Base-by-base conservation (phyloP, 345 rosid genomes). In the Pistacia atlantica region DNA sequence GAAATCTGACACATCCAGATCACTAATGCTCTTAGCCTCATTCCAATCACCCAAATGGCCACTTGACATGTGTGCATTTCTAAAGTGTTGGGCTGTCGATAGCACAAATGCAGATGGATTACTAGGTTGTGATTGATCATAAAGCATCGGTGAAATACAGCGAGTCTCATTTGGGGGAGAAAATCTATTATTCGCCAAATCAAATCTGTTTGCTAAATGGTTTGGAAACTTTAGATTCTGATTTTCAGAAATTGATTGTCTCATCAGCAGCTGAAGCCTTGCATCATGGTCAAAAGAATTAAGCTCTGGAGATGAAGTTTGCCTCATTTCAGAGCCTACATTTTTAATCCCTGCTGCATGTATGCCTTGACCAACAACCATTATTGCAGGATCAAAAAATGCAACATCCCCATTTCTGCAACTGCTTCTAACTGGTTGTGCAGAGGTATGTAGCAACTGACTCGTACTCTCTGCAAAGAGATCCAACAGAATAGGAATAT, bases 341-440 rank as follows among this genome's bases (percentile, higher is more conserved):
- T 77, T 83, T 72, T 70, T 82, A 16, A 71, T 42, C 70, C 78
- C 79, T 7, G 68, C 56, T 80, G 82, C 72, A 17, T 63, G 75
- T 46, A 79, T 55, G 74, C 87, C 85, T 48, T 80, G 69, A 52
- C 87, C 87, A 76, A 83, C 84, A 48, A 83, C 84, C 75, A 83
- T 42, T 57, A 84, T 83, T 58, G 90, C 86, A 78, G 90, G 90
- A 83, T 87, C 88, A 52, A 82, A 46, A 54, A 87, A 83, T 71
- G 82, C 88, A 73, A 73, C 78, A 79, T 89, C 86, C 17, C 46
- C 65, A 28, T 74, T 61, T 65, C 63, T 22, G 48, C 84, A 81
- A 74, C 69, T 11, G 54, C 60, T 80, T 64, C 84, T 78, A 80
- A 54, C 49, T 3, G 63, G 66, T 48, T 76, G 77, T 55, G 80